These are phyloP conservation scores for Coemansia sp. DNA, from an alignment of 192 early-diverging fungal species.

Conservation along the genomic window DNA sequence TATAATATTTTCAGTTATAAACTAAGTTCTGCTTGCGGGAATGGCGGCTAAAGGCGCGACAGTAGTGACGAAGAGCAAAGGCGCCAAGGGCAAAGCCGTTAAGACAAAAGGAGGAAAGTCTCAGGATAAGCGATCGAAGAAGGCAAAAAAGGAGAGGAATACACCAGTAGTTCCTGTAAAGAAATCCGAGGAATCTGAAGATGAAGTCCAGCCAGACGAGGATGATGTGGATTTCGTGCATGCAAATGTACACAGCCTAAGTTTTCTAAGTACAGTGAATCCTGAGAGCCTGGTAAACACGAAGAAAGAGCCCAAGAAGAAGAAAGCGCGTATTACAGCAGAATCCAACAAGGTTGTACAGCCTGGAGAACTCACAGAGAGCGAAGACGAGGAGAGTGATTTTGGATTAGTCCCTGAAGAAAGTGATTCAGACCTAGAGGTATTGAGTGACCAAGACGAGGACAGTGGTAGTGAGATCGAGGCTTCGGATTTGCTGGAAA, in stretches of 20 bases:
- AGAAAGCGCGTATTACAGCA: slow-evolving; percentile 4
- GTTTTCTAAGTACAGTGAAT: slow-evolving; percentile 39
- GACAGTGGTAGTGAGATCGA: slow-evolving; percentile 7
- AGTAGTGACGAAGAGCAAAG: background rate
- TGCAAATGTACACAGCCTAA: slow-evolving; percentile 28
- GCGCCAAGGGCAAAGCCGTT: slow-evolving; percentile 4
- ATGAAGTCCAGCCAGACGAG: slow-evolving; percentile 39
- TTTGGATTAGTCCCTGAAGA: slow-evolving; percentile 7
- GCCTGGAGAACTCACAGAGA: slow-evolving; percentile 16
- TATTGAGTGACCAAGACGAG: slow-evolving; percentile 20
- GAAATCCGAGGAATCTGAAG: background rate
- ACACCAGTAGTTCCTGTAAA: background rate
- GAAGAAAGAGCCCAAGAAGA: slow-evolving; percentile 36
- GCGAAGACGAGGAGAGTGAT: slow-evolving; percentile 29
- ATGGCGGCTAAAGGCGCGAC: slow-evolving; percentile 5
- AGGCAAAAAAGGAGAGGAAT: background rate
- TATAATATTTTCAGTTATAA: background rate
- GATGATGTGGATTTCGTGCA: slow-evolving; percentile 51
- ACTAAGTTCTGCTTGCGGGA: background rate
- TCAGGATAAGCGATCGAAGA: background rate
- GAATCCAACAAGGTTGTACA: slow-evolving; percentile 5
- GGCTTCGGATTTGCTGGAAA: slow-evolving; percentile 10
- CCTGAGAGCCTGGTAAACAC: slow-evolving; percentile 26
- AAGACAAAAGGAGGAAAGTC: background rate
- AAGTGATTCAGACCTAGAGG: slow-evolving; percentile 33